phyloP scores from a whole-genome alignment of 306 rosid species.

The Fragaria vesca region DNA sequence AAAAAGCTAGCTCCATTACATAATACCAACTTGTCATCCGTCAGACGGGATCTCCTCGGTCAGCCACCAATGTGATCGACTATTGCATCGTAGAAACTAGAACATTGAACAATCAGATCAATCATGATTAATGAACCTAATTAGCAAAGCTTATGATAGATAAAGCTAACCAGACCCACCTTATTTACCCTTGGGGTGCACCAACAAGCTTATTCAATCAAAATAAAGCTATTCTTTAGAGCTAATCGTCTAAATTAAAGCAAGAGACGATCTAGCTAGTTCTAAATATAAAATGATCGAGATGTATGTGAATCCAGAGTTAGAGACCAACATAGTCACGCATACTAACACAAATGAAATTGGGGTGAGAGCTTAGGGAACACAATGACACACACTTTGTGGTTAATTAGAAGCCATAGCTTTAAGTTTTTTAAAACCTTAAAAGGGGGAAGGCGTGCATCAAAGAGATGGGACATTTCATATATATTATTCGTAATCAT shows the following conservation, averaged over 20 bases:
- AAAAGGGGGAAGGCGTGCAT: constrained; percentile 47
- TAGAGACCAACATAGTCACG: constrained; percentile 75
- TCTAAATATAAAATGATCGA: not conserved
- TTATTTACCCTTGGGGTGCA: constrained; percentile 31
- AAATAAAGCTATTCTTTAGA: not conserved
- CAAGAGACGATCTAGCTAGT: constrained; percentile 4
- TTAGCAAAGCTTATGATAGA: constrained; percentile 1
- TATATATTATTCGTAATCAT: constrained; percentile 14
- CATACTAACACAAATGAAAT: constrained; percentile 32
- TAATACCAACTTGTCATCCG: constrained; percentile 19
- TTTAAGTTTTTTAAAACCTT: constrained; percentile 16
- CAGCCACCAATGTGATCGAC: constrained; percentile 35
- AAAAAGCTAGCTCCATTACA: constrained; percentile 18
- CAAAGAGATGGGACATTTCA: constrained; percentile 43
- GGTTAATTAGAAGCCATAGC: constrained; percentile 19
- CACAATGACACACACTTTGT: constrained; percentile 38
- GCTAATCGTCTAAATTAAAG: constrained; percentile 25
- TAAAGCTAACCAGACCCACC: not conserved
- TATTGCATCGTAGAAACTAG: constrained; percentile 2
- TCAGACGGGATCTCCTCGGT: constrained; percentile 30
- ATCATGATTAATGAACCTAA: not conserved
- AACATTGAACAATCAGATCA: constrained; percentile 43
- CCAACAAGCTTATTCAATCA: constrained; percentile 34
- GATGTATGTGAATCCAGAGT: not conserved
- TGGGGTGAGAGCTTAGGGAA: constrained; percentile 43